Conservation (phyloP, 139 green algal species). For the Micractinium sp. region DNA sequence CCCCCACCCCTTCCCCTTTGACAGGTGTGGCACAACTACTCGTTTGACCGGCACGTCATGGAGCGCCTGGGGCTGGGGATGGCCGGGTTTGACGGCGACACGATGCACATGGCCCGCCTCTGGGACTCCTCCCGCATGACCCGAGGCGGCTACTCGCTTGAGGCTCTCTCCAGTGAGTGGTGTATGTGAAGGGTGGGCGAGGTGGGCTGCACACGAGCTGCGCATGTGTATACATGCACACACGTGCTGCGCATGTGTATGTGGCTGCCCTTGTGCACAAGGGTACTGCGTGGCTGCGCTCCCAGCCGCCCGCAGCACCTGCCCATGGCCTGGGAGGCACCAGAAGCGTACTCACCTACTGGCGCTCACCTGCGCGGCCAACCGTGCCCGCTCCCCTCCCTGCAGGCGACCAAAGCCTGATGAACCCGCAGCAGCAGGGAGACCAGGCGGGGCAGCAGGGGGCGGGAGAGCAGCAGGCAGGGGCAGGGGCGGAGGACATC, state of each 20-base stretch:
- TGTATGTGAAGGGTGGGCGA: neutral
- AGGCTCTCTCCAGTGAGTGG: conserved; percentile 62
- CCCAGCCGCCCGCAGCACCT: neutral
- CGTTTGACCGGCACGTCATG: conserved; percentile 97
- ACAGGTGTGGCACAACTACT: conserved; percentile 99
- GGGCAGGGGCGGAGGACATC: neutral
- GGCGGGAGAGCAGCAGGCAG: neutral
- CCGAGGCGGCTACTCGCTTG: conserved; percentile 81
- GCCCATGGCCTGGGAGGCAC: neutral
- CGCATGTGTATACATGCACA: too few relatives aligned
- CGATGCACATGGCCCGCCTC: conserved; percentile 98
- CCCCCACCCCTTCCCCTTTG: too few relatives aligned
- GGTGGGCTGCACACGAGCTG: neutral
- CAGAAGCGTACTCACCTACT: neutral
- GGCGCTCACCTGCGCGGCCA: neutral
- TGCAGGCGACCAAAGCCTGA: conserved; percentile 52
- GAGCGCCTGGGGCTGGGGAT: conserved; percentile 51
- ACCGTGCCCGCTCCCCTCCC: neutral
- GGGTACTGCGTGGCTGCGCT: neutral
- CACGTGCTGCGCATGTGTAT: too few relatives aligned
- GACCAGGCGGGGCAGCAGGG: neutral
- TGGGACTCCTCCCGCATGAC: conserved; percentile 78
- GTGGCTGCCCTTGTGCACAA: too few relatives aligned
- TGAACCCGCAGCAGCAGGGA: neutral
- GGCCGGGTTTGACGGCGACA: conserved; percentile 91